Evolutionary conservation across 306 rosid genomes (phyloP).

Genomic region (Ammopiptanthus mongolicus): DNA sequence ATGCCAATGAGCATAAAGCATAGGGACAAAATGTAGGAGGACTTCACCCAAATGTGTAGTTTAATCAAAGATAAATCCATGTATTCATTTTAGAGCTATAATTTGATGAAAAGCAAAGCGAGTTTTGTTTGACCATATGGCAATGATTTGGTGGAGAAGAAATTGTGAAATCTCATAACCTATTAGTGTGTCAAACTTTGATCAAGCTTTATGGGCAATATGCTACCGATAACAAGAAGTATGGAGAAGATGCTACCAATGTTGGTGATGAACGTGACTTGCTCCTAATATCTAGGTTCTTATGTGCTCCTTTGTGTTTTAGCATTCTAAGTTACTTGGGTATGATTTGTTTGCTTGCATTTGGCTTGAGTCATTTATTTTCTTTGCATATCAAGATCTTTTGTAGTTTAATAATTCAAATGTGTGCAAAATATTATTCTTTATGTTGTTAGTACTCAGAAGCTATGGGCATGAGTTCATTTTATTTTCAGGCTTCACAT

Average conservation of each 20-base stretch:
- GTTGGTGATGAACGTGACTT: conserved; percentile 99
- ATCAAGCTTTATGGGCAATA: too few species aligned
- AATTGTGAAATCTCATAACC: too few species aligned
- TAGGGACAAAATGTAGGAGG: too few species aligned
- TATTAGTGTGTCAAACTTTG: too few species aligned
- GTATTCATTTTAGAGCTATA: too few species aligned
- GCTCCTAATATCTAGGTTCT: conserved; percentile 97
- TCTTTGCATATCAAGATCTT: background rate
- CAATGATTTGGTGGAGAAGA: too few species aligned
- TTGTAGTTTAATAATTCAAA: background rate
- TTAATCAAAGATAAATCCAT: too few species aligned
- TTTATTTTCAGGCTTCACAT: conserved; percentile 68
- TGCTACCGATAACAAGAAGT: too few species aligned
- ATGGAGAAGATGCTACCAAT: conserved; percentile 95
- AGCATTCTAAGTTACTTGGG: background rate
- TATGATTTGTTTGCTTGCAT: background rate
- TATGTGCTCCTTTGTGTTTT: background rate
- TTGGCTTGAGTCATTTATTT: background rate
- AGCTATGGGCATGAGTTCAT: conserved; percentile 7
- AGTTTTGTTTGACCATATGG: too few species aligned
- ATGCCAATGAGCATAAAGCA: too few species aligned
- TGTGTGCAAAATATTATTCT: background rate
- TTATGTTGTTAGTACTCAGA: background rate
- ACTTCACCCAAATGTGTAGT: too few species aligned
- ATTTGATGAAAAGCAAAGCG: too few species aligned